Evolutionary conservation across 2,329 filamentous ascomycete species (phyloP).

Genomic region (Pseudopyrenochaeta lycopersici): DNA sequence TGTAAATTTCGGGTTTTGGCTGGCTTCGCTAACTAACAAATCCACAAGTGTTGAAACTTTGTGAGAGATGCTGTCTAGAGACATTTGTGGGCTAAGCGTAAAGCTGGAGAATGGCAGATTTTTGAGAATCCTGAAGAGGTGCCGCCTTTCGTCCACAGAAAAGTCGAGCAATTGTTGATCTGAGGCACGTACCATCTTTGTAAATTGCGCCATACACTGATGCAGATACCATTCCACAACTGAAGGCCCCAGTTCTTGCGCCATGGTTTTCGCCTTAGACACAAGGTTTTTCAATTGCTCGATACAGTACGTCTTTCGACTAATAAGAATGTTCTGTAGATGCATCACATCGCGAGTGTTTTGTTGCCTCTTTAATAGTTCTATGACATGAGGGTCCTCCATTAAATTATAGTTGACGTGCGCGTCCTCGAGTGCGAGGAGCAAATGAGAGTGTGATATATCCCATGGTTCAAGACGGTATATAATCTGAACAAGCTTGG

Average conservation of each 20-base stretch:
- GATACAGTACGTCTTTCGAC: constrained; percentile 50
- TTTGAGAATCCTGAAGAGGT: constrained; percentile 40
- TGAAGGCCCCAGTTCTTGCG: constrained; percentile 49
- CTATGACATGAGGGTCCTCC: constrained; percentile 52
- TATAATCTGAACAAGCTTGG: constrained; percentile 59
- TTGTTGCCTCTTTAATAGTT: constrained; percentile 35
- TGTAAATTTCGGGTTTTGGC: constrained; percentile 38
- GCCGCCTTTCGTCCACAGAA: constrained; percentile 44
- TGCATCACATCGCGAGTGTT: constrained; percentile 31
- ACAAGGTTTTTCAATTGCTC: constrained; percentile 49
- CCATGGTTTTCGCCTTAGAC: constrained; percentile 42
- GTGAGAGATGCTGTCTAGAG: constrained; percentile 34
- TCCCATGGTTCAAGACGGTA: constrained; percentile 29
- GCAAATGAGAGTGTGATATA: constrained; percentile 12
- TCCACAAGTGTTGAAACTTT: constrained; percentile 50
- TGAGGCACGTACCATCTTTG: constrained; percentile 15
- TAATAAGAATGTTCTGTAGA: constrained; percentile 37
- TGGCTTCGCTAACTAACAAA: constrained; percentile 46
- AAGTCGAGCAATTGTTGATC: constrained; percentile 41
- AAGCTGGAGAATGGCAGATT: constrained; percentile 16
- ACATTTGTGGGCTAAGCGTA: constrained; percentile 6
- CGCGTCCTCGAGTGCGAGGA: constrained; percentile 25
- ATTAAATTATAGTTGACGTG: constrained; percentile 42
- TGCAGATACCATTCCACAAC: constrained; percentile 52
- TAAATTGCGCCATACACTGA: constrained; percentile 46